Evolutionary conservation across 2,329 filamentous ascomycete species (phyloP).

Genomic region (Eutypella sp.): DNA sequence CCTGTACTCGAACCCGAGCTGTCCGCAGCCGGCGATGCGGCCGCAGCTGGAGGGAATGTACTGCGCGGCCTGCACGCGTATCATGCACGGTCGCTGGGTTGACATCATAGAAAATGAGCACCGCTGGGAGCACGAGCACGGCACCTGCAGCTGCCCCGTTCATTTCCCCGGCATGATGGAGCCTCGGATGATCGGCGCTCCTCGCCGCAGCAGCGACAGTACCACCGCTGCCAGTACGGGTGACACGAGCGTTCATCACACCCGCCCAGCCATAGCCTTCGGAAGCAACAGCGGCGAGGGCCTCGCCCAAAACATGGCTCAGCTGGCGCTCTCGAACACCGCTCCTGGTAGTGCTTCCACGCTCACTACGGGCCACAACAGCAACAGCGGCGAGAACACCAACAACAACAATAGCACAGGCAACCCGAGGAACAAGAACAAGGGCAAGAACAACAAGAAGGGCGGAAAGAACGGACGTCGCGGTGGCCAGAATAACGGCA

Average conservation of each 20-base stretch:
- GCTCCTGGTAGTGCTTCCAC: no score
- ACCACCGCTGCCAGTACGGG: neutral
- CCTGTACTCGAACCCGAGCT: slow-evolving; percentile 30
- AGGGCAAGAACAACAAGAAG: neutral
- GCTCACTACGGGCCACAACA: no score
- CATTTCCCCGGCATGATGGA: slow-evolving; percentile 31
- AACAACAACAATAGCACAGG: neutral
- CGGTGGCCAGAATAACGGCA: neutral
- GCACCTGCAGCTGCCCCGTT: slow-evolving; percentile 34
- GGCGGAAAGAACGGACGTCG: neutral
- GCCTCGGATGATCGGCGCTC: slow-evolving; percentile 23
- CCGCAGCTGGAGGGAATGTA: slow-evolving; percentile 28
- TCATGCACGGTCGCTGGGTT: slow-evolving; percentile 34
- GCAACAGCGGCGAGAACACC: neutral
- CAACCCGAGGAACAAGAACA: neutral
- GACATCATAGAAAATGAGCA: slow-evolving; percentile 38
- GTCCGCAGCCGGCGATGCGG: slow-evolving; percentile 23
- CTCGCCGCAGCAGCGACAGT: neutral
- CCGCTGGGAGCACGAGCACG: slow-evolving; percentile 40
- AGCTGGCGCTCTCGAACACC: no score
- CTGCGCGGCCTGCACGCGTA: slow-evolving; percentile 34
- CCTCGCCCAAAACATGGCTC: no score
- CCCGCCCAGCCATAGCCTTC: neutral
- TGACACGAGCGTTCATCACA: neutral
- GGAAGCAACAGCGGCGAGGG: neutral